Conservation (phyloP, 352 stramenopile genomes). For the Phytophthora cryptogea region DNA sequence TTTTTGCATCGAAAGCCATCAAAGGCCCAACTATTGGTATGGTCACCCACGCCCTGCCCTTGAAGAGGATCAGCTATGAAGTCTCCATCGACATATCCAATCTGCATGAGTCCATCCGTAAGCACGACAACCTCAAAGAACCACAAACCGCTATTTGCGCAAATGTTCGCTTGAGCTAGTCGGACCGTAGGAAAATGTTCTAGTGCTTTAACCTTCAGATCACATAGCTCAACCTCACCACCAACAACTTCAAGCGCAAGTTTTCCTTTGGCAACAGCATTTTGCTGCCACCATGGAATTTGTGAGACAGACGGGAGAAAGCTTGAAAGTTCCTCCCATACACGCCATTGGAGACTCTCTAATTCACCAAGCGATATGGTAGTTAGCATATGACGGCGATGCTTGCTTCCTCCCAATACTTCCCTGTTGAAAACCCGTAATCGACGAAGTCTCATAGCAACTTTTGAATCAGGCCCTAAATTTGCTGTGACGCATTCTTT, state of each 20-base stretch:
- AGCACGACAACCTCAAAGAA: constrained; percentile 93
- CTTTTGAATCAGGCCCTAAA: constrained; percentile 40
- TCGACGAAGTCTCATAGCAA: constrained; percentile 38
- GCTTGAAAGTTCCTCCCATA: constrained; percentile 29
- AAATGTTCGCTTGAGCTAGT: constrained; percentile 52
- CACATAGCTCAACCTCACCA: constrained; percentile 70
- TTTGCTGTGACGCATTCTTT: constrained; percentile 13
- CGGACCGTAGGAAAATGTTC: constrained; percentile 85
- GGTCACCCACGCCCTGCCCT: constrained; percentile 92
- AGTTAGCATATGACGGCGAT: neutral
- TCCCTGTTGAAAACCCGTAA: constrained; percentile 30
- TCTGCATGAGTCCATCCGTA: constrained; percentile 92
- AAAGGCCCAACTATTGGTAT: constrained; percentile 90
- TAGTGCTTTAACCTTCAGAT: constrained; percentile 57
- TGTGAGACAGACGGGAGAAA: neutral
- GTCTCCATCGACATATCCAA: constrained; percentile 90
- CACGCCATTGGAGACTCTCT: constrained; percentile 39
- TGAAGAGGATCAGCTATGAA: constrained; percentile 86
- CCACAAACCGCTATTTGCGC: constrained; percentile 66
- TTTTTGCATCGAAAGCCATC: constrained; percentile 91
- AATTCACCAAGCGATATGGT: constrained; percentile 26
- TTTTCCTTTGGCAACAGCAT: constrained; percentile 4
- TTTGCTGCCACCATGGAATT: constrained; percentile 38
- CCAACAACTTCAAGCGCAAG: constrained; percentile 54
- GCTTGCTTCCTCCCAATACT: constrained; percentile 15